Conservation (phyloP, 176 grass and related monocot species). For the Oryza punctata region DNA sequence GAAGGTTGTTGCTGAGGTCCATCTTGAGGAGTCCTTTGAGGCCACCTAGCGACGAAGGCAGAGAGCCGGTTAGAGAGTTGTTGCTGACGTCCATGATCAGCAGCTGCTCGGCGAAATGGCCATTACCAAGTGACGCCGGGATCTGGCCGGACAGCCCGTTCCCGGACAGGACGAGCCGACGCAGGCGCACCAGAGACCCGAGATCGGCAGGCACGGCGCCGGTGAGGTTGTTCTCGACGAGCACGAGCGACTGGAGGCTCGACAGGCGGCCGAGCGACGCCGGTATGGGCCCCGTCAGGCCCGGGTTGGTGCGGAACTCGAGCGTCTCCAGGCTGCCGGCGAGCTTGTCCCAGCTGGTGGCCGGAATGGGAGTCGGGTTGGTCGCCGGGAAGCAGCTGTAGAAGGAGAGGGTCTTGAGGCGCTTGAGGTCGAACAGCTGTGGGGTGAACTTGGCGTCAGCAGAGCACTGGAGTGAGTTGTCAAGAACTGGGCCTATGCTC, state of each 20-base stretch:
- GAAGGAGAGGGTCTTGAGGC: constrained; percentile 72
- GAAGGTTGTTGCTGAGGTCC: constrained; percentile 76
- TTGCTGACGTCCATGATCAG: constrained; percentile 64
- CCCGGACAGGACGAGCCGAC: constrained; percentile 72
- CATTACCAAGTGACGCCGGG: constrained; percentile 65
- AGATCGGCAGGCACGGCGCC: constrained; percentile 60
- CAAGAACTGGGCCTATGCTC: constrained; percentile 80
- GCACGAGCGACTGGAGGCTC: constrained; percentile 71
- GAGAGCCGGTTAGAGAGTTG: constrained; percentile 60
- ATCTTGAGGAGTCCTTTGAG: constrained; percentile 73
- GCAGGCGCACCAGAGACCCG: constrained; percentile 47
- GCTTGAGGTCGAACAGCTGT: constrained; percentile 71
- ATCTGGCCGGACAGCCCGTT: constrained; percentile 61
- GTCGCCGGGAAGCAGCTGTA: constrained; percentile 69
- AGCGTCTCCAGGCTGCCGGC: constrained; percentile 65
- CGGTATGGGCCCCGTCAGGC: constrained; percentile 58
- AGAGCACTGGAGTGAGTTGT: constrained; percentile 80
- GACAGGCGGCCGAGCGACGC: constrained; percentile 47
- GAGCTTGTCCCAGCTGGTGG: constrained; percentile 61
- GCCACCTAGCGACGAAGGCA: constrained; percentile 62
- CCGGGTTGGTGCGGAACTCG: constrained; percentile 71
- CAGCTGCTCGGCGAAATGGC: constrained; percentile 30
- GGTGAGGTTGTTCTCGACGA: constrained; percentile 74
- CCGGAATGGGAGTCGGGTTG: constrained; percentile 46
- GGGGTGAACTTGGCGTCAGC: constrained; percentile 57